These are phyloP conservation scores for Papiliotrema flavescens DNA, from an alignment of 1,284 basidiomycete genomes.

Conservation along the genomic window DNA sequence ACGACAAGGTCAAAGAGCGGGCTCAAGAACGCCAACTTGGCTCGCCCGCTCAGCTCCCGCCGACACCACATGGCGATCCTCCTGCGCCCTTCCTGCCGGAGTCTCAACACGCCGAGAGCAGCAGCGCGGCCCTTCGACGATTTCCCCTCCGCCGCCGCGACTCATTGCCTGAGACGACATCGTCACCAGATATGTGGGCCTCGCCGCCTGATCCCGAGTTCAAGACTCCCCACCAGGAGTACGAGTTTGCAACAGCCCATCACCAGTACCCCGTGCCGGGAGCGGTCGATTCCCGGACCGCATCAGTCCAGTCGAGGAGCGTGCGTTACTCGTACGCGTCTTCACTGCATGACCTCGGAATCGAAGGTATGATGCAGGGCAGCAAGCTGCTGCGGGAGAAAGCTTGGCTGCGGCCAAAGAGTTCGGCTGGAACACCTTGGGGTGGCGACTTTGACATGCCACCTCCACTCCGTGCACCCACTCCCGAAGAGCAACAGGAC, in stretches of 20 bases:
- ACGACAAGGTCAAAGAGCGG: not conserved
- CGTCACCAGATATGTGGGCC: not conserved
- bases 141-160: not conserved
- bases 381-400: conserved; percentile 20
- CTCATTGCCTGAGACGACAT: too few species aligned
- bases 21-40: not conserved
- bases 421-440: conserved; percentile 3
- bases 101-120: not conserved
- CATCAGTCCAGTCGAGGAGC: not conserved
- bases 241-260: not conserved
- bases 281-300: not conserved
- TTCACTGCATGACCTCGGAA: conserved; percentile 25
- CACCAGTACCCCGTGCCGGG: not conserved
- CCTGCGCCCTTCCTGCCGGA: not conserved
- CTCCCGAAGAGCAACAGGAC: not conserved
- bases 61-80: not conserved
- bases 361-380: conserved; percentile 16
- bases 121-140: not conserved
- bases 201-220: conserved; percentile 6
- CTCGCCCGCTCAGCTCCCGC: not conserved
- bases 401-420: conserved; percentile 16
- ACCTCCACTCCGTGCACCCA: not conserved
- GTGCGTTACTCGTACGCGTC: conserved; percentile 27
- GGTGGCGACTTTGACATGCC: conserved; percentile 4
- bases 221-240: not conserved